A percentile compares a stretch with the other conserved stretches of the same genome.
Conservation (phyloP, 768 basidiomycete species). For the Panaeolus cyanescens region DNA sequence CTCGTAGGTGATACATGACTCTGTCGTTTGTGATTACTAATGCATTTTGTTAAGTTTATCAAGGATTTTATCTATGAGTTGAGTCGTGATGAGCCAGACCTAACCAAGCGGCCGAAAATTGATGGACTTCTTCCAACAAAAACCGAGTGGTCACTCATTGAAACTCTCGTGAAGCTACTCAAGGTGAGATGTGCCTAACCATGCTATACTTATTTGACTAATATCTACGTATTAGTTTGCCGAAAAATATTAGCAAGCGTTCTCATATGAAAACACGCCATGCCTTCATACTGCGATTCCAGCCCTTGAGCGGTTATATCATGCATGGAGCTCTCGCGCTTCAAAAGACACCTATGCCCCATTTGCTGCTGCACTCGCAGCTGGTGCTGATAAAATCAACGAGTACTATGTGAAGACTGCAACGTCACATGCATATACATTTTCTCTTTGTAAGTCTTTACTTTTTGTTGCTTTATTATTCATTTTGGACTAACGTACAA, state of each 20-base stretch:
- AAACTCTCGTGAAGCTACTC: no score
- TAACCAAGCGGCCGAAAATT: not conserved
- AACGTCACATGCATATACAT: slow-evolving; percentile 26
- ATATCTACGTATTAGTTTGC: slow-evolving; percentile 20
- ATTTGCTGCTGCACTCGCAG: slow-evolving; percentile 22
- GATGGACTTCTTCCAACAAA: not conserved
- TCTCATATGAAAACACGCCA: slow-evolving; percentile 27
- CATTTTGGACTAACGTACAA: not conserved
- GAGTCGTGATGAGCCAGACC: slow-evolving; percentile 3
- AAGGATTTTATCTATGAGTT: slow-evolving; percentile 8
- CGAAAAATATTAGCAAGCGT: slow-evolving; percentile 32
- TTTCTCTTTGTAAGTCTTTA: slow-evolving; percentile 23
- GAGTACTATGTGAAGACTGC: slow-evolving; percentile 33
- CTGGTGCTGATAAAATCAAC: slow-evolving; percentile 24
- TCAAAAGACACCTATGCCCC: slow-evolving; percentile 14
- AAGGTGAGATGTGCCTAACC: no score
- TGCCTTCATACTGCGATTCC: slow-evolving; percentile 30
- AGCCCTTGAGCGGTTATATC: slow-evolving; percentile 31
- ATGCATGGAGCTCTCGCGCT: slow-evolving; percentile 21
- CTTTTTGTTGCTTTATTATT: not conserved
- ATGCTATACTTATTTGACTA: no score
- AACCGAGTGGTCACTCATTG: no score
- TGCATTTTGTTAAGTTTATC: not conserved
- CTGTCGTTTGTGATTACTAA: not conserved
- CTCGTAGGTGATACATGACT: not conserved